A percentile compares a stretch with the other conserved stretches of the same genome.
Evolutionary conservation across 768 basidiomycete species (phyloP).

Genomic region (Rhodotorula taiwanensis): DNA sequence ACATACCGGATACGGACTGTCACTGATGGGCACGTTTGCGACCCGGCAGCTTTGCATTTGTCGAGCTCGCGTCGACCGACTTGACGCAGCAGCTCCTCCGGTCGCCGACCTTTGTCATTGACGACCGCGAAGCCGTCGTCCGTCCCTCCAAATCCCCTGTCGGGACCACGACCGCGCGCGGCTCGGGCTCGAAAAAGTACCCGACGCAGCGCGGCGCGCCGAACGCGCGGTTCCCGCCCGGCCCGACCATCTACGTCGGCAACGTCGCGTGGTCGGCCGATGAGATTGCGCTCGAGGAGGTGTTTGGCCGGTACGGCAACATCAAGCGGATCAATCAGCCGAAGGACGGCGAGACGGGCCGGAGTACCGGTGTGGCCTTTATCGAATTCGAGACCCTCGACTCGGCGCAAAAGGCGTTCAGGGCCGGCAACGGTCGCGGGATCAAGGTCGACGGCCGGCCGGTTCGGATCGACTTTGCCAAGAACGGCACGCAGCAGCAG

Average conservation of each 20-base stretch:
- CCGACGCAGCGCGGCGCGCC: slow-evolving; percentile 41
- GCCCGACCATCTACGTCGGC: slow-evolving; percentile 67
- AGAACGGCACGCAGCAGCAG: too few species aligned
- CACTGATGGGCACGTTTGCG: too few species aligned
- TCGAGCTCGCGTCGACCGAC: slow-evolving; percentile 45
- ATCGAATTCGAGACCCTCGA: slow-evolving; percentile 80
- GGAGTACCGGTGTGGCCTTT: slow-evolving; percentile 89
- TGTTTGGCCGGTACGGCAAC: slow-evolving; percentile 83
- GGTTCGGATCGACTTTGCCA: slow-evolving; percentile 29
- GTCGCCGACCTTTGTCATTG: slow-evolving; percentile 75
- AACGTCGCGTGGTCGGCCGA: slow-evolving; percentile 73
- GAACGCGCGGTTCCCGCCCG: slow-evolving; percentile 1
- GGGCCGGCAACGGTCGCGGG: slow-evolving; percentile 34
- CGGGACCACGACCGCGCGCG: slow-evolving; percentile 30
- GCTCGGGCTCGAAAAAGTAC: slow-evolving; percentile 1
- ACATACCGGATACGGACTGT: too few species aligned
- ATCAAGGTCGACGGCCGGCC: slow-evolving; percentile 17
- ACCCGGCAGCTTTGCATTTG: slow-evolving; percentile 38
- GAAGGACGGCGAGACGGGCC: slow-evolving; percentile 82
- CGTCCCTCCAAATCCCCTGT: slow-evolving; percentile 60
- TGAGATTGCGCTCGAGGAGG: slow-evolving; percentile 78
- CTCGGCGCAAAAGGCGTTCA: slow-evolving; percentile 71
- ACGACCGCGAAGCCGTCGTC: slow-evolving; percentile 77
- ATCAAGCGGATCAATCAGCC: slow-evolving; percentile 67
- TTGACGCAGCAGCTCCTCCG: slow-evolving; percentile 57